These are phyloP conservation scores for Cryptosporidium felis DNA, from an alignment of 169 alveolate species.

Conservation along the genomic window DNA sequence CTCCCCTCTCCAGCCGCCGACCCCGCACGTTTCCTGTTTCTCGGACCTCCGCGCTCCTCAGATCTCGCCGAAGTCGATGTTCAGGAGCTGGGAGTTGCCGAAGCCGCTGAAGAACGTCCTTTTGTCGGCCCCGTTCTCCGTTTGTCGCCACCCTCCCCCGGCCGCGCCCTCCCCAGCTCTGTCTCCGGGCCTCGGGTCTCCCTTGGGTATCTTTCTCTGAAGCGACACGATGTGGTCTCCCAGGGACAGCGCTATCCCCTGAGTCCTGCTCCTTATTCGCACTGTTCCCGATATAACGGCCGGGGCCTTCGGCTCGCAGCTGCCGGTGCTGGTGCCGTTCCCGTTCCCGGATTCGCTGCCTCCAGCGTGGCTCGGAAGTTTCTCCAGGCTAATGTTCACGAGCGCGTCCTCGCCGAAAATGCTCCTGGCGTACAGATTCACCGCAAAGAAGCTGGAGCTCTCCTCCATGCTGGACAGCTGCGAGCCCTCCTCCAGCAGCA, in stretches of 20 bases:
- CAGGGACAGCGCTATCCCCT: conserved; percentile 78
- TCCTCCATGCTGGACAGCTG: conserved; percentile 30
- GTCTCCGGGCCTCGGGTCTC: too few species aligned
- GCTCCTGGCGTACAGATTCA: conserved; percentile 89
- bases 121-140: too few species aligned
- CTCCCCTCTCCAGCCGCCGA: too few species aligned
- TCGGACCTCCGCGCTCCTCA: neutral
- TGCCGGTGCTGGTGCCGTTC: too few species aligned
- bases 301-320: too few species aligned
- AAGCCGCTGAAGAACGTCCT: too few species aligned
- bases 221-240: conserved; percentile 76
- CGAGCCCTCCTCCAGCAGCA: neutral
- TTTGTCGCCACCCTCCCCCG: too few species aligned
- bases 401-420: conserved; percentile 92
- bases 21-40: too few species aligned
- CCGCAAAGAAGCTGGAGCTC: conserved; percentile 86
- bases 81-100: conserved; percentile 25
- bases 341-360: conserved; percentile 72
- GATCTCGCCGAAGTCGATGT: conserved; percentile 51
- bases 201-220: conserved; percentile 71
- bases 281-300: conserved; percentile 73
- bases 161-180: too few species aligned
- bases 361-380: conserved; percentile 76
- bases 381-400: conserved; percentile 87
- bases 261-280: conserved; percentile 78